Evolutionary conservation across 257 asterid species (phyloP).

Genomic region (Gentiana macrophylla): DNA sequence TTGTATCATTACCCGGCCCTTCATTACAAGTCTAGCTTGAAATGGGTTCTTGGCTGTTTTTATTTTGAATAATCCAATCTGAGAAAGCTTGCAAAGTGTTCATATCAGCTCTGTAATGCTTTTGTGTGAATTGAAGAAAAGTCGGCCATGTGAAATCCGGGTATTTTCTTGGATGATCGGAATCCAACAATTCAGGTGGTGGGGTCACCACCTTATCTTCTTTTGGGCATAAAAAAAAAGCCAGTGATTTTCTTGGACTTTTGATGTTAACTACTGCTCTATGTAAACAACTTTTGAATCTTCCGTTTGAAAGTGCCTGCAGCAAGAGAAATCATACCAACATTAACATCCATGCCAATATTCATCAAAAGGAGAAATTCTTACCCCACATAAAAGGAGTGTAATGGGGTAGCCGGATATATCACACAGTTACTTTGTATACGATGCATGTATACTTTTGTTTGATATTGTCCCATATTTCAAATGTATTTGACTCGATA

Average conservation of each 20-base stretch:
- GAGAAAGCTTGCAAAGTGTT: constrained; percentile 66
- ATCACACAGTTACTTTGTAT: too few relatives aligned
- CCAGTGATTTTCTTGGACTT: constrained; percentile 72
- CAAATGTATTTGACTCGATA: too few relatives aligned
- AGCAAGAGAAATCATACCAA: neutral
- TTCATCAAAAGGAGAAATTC: too few relatives aligned
- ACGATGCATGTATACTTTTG: too few relatives aligned
- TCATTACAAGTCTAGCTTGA: too few relatives aligned
- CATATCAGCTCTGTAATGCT: constrained; percentile 81
- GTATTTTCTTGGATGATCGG: constrained; percentile 51
- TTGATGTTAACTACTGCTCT: constrained; percentile 85
- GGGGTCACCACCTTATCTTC: constrained; percentile 81
- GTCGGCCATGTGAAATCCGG: constrained; percentile 75
- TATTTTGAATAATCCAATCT: constrained; percentile 37
- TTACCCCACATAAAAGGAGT: too few relatives aligned
- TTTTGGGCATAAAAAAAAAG: constrained; percentile 83
- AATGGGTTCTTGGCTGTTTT: constrained; percentile 1
- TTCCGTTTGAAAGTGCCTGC: constrained; percentile 90
- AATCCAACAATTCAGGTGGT: constrained; percentile 70
- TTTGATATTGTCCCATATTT: too few relatives aligned
- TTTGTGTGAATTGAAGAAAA: constrained; percentile 75
- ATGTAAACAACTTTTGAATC: constrained; percentile 82
- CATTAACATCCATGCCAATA: too few relatives aligned
- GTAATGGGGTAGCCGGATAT: too few relatives aligned
- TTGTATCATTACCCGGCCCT: too few relatives aligned